A percentile compares a stretch with the other conserved stretches of the same genome.
phyloP scores from a whole-genome alignment of 2,329 filamentous ascomycete genomes.

The Cercospora canescens region DNA sequence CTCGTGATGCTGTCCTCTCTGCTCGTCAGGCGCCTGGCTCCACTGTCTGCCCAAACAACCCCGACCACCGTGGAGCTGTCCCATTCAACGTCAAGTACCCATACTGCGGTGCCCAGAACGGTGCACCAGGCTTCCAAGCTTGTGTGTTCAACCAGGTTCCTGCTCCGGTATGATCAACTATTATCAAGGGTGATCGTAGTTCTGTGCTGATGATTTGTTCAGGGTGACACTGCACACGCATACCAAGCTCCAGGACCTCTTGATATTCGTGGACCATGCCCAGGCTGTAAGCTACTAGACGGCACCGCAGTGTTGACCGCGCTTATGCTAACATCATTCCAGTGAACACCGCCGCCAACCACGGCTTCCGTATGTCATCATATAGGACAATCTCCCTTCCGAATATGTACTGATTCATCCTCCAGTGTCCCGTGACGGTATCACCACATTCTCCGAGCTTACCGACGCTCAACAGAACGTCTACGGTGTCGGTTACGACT shows the following conservation, averaged over 20 bases:
- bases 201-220: no score
- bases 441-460: conserved; percentile 42
- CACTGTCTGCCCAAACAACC: conserved; percentile 41
- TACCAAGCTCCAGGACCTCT: conserved; percentile 35
- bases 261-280: conserved; percentile 43
- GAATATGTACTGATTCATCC: background rate
- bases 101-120: conserved; percentile 47
- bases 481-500: conserved; percentile 47
- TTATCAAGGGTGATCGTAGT: no score
- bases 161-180: no score
- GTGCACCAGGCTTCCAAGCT: conserved; percentile 40
- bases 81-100: no score
- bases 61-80: conserved; percentile 41
- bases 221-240: conserved; percentile 43
- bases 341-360: conserved; percentile 20
- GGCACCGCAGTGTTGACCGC: no score
- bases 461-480: conserved; percentile 48
- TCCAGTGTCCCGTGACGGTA: conserved; percentile 42
- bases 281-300: background rate
- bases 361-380: conserved; percentile 41
- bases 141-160: conserved; percentile 50
- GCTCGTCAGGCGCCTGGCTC: conserved; percentile 20
- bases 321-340: no score
- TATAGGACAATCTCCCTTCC: background rate
- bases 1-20: conserved; percentile 37